A percentile compares a stretch with the other conserved stretches of the same genome.
These are phyloP conservation scores for Phialophora verrucosa DNA, from an alignment of 2,329 filamentous ascomycete species.

Conservation along the genomic window DNA sequence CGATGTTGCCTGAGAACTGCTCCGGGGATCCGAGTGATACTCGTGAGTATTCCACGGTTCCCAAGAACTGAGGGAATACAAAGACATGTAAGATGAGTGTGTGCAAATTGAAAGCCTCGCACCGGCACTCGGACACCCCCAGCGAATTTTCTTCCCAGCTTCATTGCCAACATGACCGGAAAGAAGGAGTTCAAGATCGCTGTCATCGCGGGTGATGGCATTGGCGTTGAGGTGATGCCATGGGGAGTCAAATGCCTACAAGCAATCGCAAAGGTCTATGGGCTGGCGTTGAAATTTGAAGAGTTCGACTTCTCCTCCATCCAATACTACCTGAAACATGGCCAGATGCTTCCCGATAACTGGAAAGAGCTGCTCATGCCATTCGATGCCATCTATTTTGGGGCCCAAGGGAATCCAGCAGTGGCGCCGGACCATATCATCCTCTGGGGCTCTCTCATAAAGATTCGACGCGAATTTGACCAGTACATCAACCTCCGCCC, in stretches of 20 bases:
- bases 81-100: no score
- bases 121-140: no score
- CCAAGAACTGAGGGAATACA: no score
- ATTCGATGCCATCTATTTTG: slow-evolving; percentile 63
- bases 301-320: slow-evolving; percentile 55
- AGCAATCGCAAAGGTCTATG: slow-evolving; percentile 30
- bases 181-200: slow-evolving; percentile 49
- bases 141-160: no score
- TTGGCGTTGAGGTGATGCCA: slow-evolving; percentile 65
- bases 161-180: no score
- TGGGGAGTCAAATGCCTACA: slow-evolving; percentile 48
- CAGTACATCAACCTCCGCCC: slow-evolving; percentile 64
- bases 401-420: slow-evolving; percentile 60
- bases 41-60: no score
- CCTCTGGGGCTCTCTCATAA: slow-evolving; percentile 61
- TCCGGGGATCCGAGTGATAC: no score
- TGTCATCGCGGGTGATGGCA: slow-evolving; percentile 68
- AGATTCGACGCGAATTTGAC: slow-evolving; percentile 61
- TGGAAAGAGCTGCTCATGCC: slow-evolving; percentile 57
- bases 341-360: slow-evolving; percentile 60
- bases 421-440: slow-evolving; percentile 63
- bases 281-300: slow-evolving; percentile 54
- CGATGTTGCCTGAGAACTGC: no score
- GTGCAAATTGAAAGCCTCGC: no score
- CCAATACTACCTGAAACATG: slow-evolving; percentile 56